phyloP scores from a whole-genome alignment of 192 early-diverging fungal species.

The Gryganskiella cystojenkinii region DNA sequence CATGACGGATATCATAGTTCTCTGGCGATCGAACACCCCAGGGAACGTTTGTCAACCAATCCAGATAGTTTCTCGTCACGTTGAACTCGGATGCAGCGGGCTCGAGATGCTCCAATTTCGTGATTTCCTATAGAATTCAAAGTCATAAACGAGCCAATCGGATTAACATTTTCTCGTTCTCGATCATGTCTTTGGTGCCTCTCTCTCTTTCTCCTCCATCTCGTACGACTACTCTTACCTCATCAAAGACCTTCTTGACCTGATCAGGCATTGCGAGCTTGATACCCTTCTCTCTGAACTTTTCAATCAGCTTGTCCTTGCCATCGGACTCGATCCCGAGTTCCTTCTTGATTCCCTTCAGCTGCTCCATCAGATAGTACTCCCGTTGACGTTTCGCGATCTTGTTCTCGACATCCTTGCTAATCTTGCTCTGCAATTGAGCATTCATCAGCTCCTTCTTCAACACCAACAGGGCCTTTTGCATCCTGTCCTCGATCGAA shows the following conservation, averaged over 20 bases:
- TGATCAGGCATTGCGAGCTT: slow-evolving; percentile 90
- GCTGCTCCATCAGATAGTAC: slow-evolving; percentile 99
- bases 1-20: slow-evolving; percentile 93
- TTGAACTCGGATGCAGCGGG: slow-evolving; percentile 98
- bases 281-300: slow-evolving; percentile 88
- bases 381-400: slow-evolving; percentile 98
- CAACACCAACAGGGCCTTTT: slow-evolving; percentile 91
- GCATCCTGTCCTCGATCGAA: slow-evolving; percentile 89
- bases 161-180: background rate
- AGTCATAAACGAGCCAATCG: background rate
- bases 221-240: slow-evolving; percentile 57
- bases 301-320: slow-evolving; percentile 96
- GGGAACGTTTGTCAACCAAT: slow-evolving; percentile 98
- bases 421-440: slow-evolving; percentile 97
- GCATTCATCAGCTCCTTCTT: slow-evolving; percentile 99
- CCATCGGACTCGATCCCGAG: slow-evolving; percentile 97
- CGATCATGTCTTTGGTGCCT: too few species aligned
- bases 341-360: slow-evolving; percentile 99
- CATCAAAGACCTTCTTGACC: slow-evolving; percentile 97
- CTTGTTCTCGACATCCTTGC: slow-evolving; percentile 97
- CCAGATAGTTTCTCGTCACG: slow-evolving; percentile 98
- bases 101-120: slow-evolving; percentile 93
- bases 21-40: slow-evolving; percentile 93
- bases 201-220: too few species aligned
- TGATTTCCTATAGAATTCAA: slow-evolving; percentile 76